Conservation (phyloP, 1,139 yeast species). For the Hemisphaericaspora xylofermentans region DNA sequence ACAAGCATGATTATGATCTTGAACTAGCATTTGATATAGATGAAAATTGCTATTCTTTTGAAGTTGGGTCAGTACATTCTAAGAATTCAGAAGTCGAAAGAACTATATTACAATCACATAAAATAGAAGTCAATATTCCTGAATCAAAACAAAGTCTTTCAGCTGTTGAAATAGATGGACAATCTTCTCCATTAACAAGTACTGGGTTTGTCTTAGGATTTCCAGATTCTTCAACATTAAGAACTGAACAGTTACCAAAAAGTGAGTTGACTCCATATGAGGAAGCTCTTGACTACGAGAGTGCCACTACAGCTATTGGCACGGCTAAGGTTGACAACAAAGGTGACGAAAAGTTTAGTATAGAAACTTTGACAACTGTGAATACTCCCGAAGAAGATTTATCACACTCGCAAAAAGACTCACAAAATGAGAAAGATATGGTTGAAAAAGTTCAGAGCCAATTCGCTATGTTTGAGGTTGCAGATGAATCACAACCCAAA, state of each 20-base stretch:
- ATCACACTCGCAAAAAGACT: background rate
- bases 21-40: background rate
- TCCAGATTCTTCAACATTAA: constrained; percentile 5
- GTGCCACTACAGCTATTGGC: background rate
- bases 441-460: background rate
- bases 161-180: constrained; percentile 7
- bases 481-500: background rate
- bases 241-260: background rate
- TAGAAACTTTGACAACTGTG: background rate
- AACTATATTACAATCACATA: constrained; percentile 11
- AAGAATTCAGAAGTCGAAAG: constrained; percentile 8
- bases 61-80: background rate
- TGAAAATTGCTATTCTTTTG: background rate
- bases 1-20: background rate
- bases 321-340: background rate
- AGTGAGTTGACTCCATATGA: background rate
- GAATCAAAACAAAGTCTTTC: constrained; percentile 10
- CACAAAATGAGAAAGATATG: background rate
- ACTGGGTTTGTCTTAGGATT: constrained; percentile 2
- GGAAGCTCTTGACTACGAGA: background rate
- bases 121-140: constrained; percentile 8
- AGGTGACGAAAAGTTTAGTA: background rate
- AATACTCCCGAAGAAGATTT: background rate
- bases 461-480: background rate
- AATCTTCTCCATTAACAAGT: background rate